A percentile compares a stretch with the other conserved stretches of the same genome.
phyloP scores from a whole-genome alignment of 768 basidiomycete genomes.

The Podaxis sp. region DNA sequence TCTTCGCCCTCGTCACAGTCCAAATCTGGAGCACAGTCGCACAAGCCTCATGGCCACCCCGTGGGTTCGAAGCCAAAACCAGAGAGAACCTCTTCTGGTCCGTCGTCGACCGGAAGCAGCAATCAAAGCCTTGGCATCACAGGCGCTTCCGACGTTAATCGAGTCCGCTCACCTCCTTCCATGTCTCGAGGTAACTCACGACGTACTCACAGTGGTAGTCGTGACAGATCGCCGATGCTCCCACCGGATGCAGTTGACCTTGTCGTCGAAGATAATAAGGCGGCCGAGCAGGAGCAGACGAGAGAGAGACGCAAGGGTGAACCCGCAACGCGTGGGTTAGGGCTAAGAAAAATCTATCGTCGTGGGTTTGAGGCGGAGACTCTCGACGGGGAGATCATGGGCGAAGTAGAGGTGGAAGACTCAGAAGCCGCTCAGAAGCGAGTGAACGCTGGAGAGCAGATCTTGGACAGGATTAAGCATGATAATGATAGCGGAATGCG shows the following conservation, averaged over 20 bases:
- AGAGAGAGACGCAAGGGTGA: slow-evolving; percentile 63
- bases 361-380: slow-evolving; percentile 42
- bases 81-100: slow-evolving; percentile 15
- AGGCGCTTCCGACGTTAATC: slow-evolving; percentile 15
- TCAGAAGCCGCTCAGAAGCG: slow-evolving; percentile 22
- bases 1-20: slow-evolving; percentile 20
- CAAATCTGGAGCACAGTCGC: slow-evolving; percentile 7
- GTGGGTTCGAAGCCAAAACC: background rate
- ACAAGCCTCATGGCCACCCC: background rate
- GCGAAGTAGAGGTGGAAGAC: slow-evolving; percentile 40
- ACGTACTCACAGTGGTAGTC: slow-evolving; percentile 13
- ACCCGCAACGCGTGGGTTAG: slow-evolving; percentile 43
- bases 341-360: slow-evolving; percentile 51
- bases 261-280: slow-evolving; percentile 66
- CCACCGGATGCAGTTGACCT: slow-evolving; percentile 87
- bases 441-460: slow-evolving; percentile 41
- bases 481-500: slow-evolving; percentile 25
- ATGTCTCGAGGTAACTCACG: slow-evolving; percentile 31
- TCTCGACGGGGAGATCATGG: slow-evolving; percentile 29
- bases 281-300: slow-evolving; percentile 49
- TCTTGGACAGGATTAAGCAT: slow-evolving; percentile 32
- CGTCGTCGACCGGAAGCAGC: slow-evolving; percentile 26
- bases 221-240: slow-evolving; percentile 28
- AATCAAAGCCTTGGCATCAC: slow-evolving; percentile 21
- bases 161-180: slow-evolving; percentile 28